These are phyloP conservation scores for Cladosporium halotolerans DNA, from an alignment of 2,329 filamentous ascomycete genomes.

Conservation along the genomic window DNA sequence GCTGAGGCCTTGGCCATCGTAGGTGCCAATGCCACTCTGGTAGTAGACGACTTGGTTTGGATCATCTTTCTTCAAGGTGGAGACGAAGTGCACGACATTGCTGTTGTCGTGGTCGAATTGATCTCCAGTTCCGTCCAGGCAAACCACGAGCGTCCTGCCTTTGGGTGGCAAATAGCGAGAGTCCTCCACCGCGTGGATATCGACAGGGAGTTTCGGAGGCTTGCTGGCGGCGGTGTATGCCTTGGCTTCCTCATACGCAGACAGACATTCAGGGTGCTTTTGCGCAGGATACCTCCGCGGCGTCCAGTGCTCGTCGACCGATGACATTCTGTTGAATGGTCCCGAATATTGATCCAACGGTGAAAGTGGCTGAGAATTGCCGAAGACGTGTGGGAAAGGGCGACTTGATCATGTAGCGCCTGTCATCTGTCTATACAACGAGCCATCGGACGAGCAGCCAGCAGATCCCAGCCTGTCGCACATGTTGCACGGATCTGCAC, in stretches of 20 bases:
- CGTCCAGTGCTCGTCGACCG: not conserved
- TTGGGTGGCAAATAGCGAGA: not conserved
- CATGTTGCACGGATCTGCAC: not conserved
- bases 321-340: not conserved
- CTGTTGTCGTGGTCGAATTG: slow-evolving; percentile 37
- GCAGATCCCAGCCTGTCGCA: not conserved
- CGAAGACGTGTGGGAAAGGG: too few species aligned
- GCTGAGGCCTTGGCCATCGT: slow-evolving; percentile 42
- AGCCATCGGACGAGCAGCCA: not conserved
- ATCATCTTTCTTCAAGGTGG: slow-evolving; percentile 60
- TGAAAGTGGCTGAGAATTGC: too few species aligned
- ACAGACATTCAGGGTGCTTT: not conserved
- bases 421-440: too few species aligned
- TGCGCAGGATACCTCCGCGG: slow-evolving; percentile 3
- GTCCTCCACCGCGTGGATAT: not conserved
- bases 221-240: slow-evolving; percentile 4
- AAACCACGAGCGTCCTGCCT: slow-evolving; percentile 16
- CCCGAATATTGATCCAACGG: too few species aligned
- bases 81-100: slow-evolving; percentile 62
- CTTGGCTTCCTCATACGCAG: not conserved
- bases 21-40: slow-evolving; percentile 43
- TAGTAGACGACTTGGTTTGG: slow-evolving; percentile 35
- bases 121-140: slow-evolving; percentile 40
- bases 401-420: too few species aligned
- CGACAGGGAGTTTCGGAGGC: not conserved